Conservation (phyloP, 2,329 filamentous ascomycete species). For the Cyanodermella asteris region DNA sequence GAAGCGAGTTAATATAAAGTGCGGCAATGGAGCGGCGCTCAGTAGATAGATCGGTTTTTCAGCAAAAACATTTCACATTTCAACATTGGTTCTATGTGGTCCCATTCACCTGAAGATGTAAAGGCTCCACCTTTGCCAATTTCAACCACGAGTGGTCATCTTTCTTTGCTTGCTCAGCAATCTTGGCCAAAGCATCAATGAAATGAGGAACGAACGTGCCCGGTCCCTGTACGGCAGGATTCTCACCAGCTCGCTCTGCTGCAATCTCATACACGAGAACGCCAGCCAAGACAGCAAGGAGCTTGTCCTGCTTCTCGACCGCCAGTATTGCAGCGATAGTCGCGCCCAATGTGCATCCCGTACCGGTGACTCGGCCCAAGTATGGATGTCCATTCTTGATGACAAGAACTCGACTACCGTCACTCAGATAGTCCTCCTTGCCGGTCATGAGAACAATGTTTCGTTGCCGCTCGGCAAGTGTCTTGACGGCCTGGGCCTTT, state of each 20-base stretch:
- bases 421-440: conserved; percentile 51
- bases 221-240: conserved; percentile 48
- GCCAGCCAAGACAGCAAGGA: conserved; percentile 52
- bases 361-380: conserved; percentile 49
- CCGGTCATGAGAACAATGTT: conserved; percentile 71
- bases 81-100: no score
- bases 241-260: conserved; percentile 40
- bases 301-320: conserved; percentile 36
- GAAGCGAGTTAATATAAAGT: no score
- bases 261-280: conserved; percentile 60
- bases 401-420: conserved; percentile 44
- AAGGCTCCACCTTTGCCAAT: conserved; percentile 28
- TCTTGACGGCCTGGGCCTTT: conserved; percentile 38
- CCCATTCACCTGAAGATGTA: no score
- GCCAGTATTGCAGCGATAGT: conserved; percentile 56
- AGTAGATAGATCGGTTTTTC: no score
- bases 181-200: conserved; percentile 43
- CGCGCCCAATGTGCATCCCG: conserved; percentile 66
- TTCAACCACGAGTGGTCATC: conserved; percentile 31
- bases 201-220: conserved; percentile 75
- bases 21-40: no score
- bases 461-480: conserved; percentile 44
- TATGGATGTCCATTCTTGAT: conserved; percentile 57
- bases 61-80: no score
- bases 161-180: conserved; percentile 25